These are phyloP conservation scores for Pyrrhoderma lamaoense DNA, from an alignment of 1,284 basidiomycete species.

Conservation along the genomic window DNA sequence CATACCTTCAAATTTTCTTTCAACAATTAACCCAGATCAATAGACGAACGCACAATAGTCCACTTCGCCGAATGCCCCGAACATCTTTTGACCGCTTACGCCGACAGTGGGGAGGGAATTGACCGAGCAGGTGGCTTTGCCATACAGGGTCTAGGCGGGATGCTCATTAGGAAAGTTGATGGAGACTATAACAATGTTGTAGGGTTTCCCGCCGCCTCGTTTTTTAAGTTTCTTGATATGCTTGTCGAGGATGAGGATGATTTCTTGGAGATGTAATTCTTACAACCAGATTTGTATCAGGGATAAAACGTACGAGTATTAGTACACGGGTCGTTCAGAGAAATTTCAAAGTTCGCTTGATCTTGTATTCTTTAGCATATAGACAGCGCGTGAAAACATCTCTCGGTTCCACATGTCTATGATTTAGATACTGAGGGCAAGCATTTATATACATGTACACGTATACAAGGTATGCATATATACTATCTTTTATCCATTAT, in stretches of 20 bases:
- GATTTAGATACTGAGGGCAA: no score
- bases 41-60: constrained; percentile 78
- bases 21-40: constrained; percentile 66
- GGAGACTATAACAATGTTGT: constrained; percentile 93
- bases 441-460: no score
- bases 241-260: constrained; percentile 68
- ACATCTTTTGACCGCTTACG: constrained; percentile 75
- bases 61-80: constrained; percentile 70
- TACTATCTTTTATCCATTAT: not conserved
- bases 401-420: no score
- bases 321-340: no score
- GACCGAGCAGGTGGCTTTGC: constrained; percentile 95
- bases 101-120: constrained; percentile 81
- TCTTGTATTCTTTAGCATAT: not conserved
- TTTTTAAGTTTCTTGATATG: constrained; percentile 62
- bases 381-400: not conserved
- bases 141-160: constrained; percentile 82
- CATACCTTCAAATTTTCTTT: not conserved
- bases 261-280: constrained; percentile 43
- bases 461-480: not conserved
- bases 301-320: no score
- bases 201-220: constrained; percentile 79
- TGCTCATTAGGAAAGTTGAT: constrained; percentile 78
- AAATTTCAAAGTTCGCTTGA: no score
- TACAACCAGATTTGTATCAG: not conserved